Evolutionary conservation across 2,329 filamentous ascomycete species (phyloP), one percentile per base, ranked within the genome.

Genomic region (Westerdykella sp.): DNA sequence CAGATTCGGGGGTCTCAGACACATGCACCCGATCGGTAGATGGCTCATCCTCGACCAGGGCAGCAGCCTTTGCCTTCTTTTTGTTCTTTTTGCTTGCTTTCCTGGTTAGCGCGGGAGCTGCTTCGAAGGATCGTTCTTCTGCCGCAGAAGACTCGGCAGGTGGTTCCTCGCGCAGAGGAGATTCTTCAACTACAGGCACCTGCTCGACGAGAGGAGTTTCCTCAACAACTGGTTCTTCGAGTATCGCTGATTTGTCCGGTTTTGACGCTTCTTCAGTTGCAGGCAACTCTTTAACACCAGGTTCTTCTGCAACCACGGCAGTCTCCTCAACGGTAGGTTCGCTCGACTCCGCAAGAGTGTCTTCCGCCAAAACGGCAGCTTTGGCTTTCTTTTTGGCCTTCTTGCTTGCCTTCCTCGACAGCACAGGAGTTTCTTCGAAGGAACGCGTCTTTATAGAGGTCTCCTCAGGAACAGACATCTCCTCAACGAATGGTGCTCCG

Each of bases 11-110:
- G 9, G 25, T 28, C 32, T 13, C 32, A 14, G 7, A 9, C 9
- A 9, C 32, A 35, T 14, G 32, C 12, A 5, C 3, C 2, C 9
- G 22, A 2, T 22, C 34, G 6, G n/a, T 14, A n/a, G 30, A 14
- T 22, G 35, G 12, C 10, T 28, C 16, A 23, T 40, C 36, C 14
- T 22, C 12, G 11, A 37, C 36, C 11, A 23, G 28, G 3, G 39
- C 46, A 11, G 40, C 36, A 13, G 50, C 34, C 13, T 45, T 34
- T 14, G 22, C 49, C 34, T 54, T 54, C 44, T 53, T 55, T 45
- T 59, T 57, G n/a, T 50, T 37, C 21, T 50, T 47, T 39, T 45
- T 45, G 22, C 34, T 45, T 28, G 25, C 28, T 18, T 37, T 40
- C 7, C 22, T 18, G 5, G 38, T 6, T 13, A 40, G 18, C 12